Conservation (phyloP, 192 early-diverging fungal genomes). For the Coemansia sp. region DNA sequence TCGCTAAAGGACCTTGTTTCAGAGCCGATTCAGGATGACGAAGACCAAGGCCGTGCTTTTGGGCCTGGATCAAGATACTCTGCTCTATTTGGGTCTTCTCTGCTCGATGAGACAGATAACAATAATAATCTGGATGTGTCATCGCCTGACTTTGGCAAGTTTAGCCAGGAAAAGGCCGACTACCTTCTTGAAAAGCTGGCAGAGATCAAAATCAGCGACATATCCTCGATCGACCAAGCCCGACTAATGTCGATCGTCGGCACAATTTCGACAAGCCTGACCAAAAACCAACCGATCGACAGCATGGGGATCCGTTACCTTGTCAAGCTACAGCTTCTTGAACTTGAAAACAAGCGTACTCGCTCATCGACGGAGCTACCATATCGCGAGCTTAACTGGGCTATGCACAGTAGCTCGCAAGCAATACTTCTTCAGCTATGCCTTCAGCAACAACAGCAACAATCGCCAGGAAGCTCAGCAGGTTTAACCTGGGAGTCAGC, state of each 20-base stretch:
- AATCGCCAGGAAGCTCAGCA: conserved; percentile 25
- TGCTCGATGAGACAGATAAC: not conserved
- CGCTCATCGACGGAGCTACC: conserved; percentile 50
- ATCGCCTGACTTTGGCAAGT: conserved; percentile 31
- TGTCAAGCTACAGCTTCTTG: conserved; percentile 68
- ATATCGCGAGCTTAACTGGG: conserved; percentile 78
- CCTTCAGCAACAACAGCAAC: conserved; percentile 23
- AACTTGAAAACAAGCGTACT: conserved; percentile 54
- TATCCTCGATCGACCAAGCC: conserved; percentile 67
- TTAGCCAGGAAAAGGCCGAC: conserved; percentile 44
- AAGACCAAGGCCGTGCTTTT: not conserved
- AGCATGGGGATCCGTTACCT: conserved; percentile 84
- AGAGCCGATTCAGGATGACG: not conserved
- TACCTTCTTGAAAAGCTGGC: conserved; percentile 42
- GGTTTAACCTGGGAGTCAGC: conserved; percentile 82
- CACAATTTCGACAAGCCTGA: conserved; percentile 45
- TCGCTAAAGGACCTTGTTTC: conserved; percentile 30
- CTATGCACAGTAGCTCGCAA: conserved; percentile 87
- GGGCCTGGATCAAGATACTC: conserved; percentile 21
- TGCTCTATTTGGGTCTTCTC: conserved; percentile 13
- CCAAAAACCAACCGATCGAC: conserved; percentile 79
- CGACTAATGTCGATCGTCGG: conserved; percentile 76
- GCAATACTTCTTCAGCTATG: conserved; percentile 44
- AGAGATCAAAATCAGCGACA: conserved; percentile 48
- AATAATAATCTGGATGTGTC: conserved; percentile 5